Base-by-base conservation (phyloP, 257 asterid species). In the Salvia miltiorrhiza region DNA sequence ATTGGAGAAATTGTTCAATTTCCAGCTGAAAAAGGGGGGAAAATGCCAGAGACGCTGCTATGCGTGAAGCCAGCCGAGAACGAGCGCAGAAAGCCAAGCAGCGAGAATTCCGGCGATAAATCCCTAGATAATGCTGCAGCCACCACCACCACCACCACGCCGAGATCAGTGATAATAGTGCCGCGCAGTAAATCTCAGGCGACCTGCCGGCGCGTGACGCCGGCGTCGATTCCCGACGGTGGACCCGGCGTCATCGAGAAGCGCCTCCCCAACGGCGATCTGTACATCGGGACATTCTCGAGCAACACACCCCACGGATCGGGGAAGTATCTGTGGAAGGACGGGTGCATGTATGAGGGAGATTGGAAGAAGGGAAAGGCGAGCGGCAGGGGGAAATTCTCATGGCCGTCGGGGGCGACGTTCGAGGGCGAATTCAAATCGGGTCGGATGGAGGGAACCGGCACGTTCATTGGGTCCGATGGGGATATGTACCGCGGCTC, bases 331-430 rank as follows among this genome's bases (percentile, higher is more conserved):
- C 44, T 91, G 69, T 94, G 99, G 99, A 82, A 44, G 24, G 99
- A 94, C 63, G 97, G 97, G 52, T 92, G 98, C 74, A 92, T 92
- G 97, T 94, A 91, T 48, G 97, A 86, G 70, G 99, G 99, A 4
- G 96, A 88, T 56, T 94, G 99, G 99, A 91, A 85, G 80, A 85
- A 86, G 75, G 99, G 99, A 50, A 94, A 87, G 43, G 97, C 97
- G 35, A 82, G 85, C 2, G 99, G 99, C 0, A 87, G 76, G 50
- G 99, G 99, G 1, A 91, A 81, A 71, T 85, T 94, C 49, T 94
- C 99, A 0, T 94, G 99, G 99, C 97, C 99, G 2, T 91, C 97
- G 0, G 98, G 99, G 1, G 98, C 99, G 17, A 87, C 89, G 9
- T 94, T 81, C 49, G 95, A 85, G 55, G 99, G 99, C 0, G 95